A percentile compares a stretch with the other conserved stretches of the same genome.
phyloP scores from a whole-genome alignment of 1,284 basidiomycete genomes.

The Cryptococcus sp. region DNA sequence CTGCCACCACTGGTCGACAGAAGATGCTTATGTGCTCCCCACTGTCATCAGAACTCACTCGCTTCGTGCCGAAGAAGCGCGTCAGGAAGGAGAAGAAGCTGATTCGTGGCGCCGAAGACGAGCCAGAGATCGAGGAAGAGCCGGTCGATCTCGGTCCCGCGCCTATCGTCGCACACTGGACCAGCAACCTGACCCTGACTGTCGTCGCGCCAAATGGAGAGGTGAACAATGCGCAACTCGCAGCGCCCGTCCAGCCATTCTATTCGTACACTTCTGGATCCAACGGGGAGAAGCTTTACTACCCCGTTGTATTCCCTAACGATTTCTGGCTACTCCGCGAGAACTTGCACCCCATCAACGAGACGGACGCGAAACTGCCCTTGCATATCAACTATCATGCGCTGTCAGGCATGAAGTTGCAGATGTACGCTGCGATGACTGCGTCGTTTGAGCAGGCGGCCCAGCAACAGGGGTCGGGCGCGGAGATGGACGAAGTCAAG shows the following conservation, averaged over 20 bases:
- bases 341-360: slow-evolving; percentile 76
- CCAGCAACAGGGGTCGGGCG: slow-evolving; percentile 65
- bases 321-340: slow-evolving; percentile 88
- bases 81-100: slow-evolving; percentile 81
- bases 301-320: slow-evolving; percentile 87
- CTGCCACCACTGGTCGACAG: slow-evolving; percentile 6
- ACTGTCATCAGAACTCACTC: slow-evolving; percentile 69
- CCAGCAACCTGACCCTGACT: slow-evolving; percentile 80
- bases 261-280: slow-evolving; percentile 60
- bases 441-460: slow-evolving; percentile 74
- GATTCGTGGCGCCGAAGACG: slow-evolving; percentile 58
- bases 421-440: slow-evolving; percentile 75
- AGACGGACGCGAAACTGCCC: slow-evolving; percentile 70
- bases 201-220: slow-evolving; percentile 70
- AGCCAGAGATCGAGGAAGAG: slow-evolving; percentile 32
- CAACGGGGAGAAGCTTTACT: slow-evolving; percentile 64
- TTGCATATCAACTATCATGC: slow-evolving; percentile 81
- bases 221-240: slow-evolving; percentile 63
- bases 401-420: slow-evolving; percentile 74
- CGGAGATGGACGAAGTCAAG: slow-evolving; percentile 90
- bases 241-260: slow-evolving; percentile 60
- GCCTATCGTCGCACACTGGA: slow-evolving; percentile 73
- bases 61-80: slow-evolving; percentile 72
- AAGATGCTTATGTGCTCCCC: not conserved
- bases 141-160: slow-evolving; percentile 19